A percentile compares a stretch with the other conserved stretches of the same genome.
Evolutionary conservation across 192 early-diverging fungal species (phyloP).

Genomic region (Physocladia obscura): DNA sequence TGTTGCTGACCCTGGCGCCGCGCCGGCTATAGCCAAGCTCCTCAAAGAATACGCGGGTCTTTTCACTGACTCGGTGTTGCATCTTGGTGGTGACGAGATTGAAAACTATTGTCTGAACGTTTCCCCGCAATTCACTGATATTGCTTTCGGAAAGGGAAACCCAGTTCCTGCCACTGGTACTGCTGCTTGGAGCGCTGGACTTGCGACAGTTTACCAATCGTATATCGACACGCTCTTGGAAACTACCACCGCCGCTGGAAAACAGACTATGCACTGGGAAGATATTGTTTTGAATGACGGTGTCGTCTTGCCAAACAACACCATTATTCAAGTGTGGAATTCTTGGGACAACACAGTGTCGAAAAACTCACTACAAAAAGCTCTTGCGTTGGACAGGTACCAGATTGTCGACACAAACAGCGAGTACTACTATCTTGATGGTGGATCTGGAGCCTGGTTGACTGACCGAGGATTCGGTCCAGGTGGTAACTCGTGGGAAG

Average conservation of each 20-base stretch:
- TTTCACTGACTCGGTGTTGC: conserved; percentile 72
- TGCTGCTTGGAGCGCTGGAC: background rate
- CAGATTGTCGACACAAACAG: conserved; percentile 17
- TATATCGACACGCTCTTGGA: background rate
- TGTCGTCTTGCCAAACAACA: background rate
- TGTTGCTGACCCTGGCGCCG: conserved; percentile 53
- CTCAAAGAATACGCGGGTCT: conserved; percentile 64
- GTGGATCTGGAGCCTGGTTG: conserved; percentile 16
- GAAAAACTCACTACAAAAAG: background rate
- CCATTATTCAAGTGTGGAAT: conserved; percentile 23
- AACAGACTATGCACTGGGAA: conserved; percentile 14
- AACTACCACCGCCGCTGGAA: background rate
- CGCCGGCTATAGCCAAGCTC: conserved; percentile 60
- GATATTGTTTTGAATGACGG: conserved; percentile 12
- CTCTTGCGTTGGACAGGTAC: conserved; percentile 5
- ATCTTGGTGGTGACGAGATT: conserved; percentile 60
- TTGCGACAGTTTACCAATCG: background rate
- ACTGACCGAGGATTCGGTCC: conserved; percentile 6
- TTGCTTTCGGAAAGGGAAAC: background rate
- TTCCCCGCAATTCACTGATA: background rate
- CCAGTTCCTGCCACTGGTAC: background rate
- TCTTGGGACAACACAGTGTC: background rate
- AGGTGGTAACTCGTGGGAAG: conserved; percentile 1
- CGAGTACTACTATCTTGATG: conserved; percentile 19
- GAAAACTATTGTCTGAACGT: conserved; percentile 10